Evolutionary conservation across 495 filamentous ascomycete genomes (phyloP).

Genomic region (Penicillium fimorum): DNA sequence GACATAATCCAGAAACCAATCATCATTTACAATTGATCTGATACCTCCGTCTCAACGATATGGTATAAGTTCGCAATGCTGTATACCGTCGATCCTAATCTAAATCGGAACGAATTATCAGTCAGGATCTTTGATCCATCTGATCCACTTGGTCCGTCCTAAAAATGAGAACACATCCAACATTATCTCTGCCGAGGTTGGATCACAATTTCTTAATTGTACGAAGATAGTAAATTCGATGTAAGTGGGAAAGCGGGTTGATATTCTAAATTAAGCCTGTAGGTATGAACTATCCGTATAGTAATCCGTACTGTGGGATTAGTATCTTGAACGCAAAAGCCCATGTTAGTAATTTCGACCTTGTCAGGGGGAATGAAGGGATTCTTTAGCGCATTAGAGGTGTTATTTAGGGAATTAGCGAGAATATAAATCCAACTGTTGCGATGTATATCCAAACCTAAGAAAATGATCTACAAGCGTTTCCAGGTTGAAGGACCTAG

Average conservation of each 20-base stretch:
- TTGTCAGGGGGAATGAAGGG: not conserved
- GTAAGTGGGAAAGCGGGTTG: not conserved
- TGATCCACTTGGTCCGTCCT: slow-evolving; percentile 9
- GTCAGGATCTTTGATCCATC: slow-evolving; percentile 1
- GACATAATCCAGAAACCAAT: not conserved
- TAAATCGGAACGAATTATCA: not conserved
- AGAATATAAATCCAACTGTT: not conserved
- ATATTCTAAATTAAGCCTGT: not conserved
- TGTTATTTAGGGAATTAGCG: not conserved
- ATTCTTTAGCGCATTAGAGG: not conserved
- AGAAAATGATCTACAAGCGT: slow-evolving; percentile 5
- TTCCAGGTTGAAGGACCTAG: not conserved
- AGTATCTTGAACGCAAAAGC: no score
- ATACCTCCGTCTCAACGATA: not conserved
- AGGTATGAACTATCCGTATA: not conserved
- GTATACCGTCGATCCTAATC: slow-evolving; percentile 9
- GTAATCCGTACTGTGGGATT: not conserved
- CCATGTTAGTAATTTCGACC: not conserved
- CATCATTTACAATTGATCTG: not conserved
- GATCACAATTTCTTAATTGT: not conserved
- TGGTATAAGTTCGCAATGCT: not conserved
- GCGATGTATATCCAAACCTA: not conserved
- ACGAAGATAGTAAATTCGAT: not conserved
- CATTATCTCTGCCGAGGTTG: not conserved
- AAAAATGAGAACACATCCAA: slow-evolving; percentile 7